Percentiles rank a stretch among this genome's conserved stretches.
Evolutionary conservation across 148 eudicot species (phyloP).

Genomic region (Nepenthes gracilis): DNA sequence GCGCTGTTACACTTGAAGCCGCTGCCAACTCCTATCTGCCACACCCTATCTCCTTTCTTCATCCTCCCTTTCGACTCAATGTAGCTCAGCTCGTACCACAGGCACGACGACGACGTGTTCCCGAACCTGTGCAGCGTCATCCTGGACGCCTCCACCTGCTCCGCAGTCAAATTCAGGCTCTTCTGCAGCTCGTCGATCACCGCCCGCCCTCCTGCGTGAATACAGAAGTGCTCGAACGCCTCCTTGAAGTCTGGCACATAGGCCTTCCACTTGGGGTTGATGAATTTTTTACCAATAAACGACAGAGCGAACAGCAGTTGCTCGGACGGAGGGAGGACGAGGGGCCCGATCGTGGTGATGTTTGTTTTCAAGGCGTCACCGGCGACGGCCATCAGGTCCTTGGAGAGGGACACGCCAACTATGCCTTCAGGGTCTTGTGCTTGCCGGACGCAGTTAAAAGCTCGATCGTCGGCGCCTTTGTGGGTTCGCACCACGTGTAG

Average conservation of each 20-base stretch:
- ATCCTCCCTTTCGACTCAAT: constrained; percentile 1
- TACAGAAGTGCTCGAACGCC: constrained; percentile 2
- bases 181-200: not conserved
- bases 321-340: constrained; percentile 2
- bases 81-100: no score
- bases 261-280: not conserved
- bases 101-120: no score
- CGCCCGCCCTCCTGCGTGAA: constrained; percentile 2
- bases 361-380: not conserved
- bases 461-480: not conserved
- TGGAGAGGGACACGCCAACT: not conserved
- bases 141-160: not conserved
- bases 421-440: constrained; percentile 2
- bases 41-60: constrained; percentile 3
- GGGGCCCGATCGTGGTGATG: not conserved
- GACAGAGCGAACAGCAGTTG: not conserved
- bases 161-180: not conserved
- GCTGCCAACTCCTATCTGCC: constrained; percentile 4
- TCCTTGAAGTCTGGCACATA: not conserved
- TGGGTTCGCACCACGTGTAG: not conserved
- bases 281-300: not conserved
- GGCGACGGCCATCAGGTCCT: no score
- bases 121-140: constrained; percentile 1
- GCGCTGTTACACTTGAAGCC: constrained; percentile 4
- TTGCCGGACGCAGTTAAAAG: not conserved